Conservation (phyloP, 1,284 basidiomycete genomes). For the Leccinum glutinopallens region DNA sequence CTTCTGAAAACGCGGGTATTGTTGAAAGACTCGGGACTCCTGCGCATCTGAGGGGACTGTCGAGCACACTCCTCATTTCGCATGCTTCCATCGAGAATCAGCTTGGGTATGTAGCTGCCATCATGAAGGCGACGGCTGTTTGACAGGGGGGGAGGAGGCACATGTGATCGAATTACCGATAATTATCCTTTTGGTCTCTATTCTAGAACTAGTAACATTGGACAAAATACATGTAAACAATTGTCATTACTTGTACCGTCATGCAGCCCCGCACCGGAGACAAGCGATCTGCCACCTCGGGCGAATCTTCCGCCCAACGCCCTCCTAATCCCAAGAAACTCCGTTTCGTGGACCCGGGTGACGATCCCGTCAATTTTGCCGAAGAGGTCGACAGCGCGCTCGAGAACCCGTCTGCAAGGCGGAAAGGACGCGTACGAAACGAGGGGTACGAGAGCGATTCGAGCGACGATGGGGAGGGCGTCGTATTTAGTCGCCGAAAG, state of each 20-base stretch:
- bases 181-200: neutral
- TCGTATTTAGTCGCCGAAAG: constrained; percentile 75
- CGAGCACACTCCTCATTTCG: constrained; percentile 38
- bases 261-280: constrained; percentile 55
- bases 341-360: constrained; percentile 76
- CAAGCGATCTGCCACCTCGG: constrained; percentile 58
- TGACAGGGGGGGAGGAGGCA: neutral
- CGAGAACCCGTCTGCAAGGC: constrained; percentile 58
- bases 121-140: constrained; percentile 30
- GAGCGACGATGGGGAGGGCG: constrained; percentile 89
- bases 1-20: constrained; percentile 46
- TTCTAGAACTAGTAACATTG: constrained; percentile 5
- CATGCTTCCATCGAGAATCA: constrained; percentile 38
- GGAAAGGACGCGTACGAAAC: constrained; percentile 72
- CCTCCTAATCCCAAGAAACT: constrained; percentile 63
- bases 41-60: constrained; percentile 35
- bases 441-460: constrained; percentile 96
- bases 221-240: constrained; percentile 29
- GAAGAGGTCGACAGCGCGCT: constrained; percentile 74
- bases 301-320: constrained; percentile 36
- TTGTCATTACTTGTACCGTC: constrained; percentile 7
- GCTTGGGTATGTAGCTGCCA: constrained; percentile 37
- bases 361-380: constrained; percentile 73
- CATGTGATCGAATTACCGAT: neutral
- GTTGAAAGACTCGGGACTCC: constrained; percentile 46